Percentiles rank a stretch among this genome's conserved stretches.
Evolutionary conservation across 495 filamentous ascomycete species (phyloP).

Genomic region (Geoglossum glabrum): DNA sequence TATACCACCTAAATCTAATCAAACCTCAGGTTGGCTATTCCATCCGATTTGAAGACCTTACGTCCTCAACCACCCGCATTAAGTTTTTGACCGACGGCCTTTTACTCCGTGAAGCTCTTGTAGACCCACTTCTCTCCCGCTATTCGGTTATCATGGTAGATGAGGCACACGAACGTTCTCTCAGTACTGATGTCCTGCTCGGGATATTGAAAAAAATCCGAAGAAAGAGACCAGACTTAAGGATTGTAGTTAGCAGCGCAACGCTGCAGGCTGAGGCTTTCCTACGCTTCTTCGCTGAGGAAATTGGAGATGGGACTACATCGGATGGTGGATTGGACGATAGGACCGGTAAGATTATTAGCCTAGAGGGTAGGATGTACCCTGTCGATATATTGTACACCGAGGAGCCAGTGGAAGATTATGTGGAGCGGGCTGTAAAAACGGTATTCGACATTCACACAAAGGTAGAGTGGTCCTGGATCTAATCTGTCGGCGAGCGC

Average conservation of each 20-base stretch:
- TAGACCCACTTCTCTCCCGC: conserved; percentile 76
- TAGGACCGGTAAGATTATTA: conserved; percentile 55
- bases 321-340: conserved; percentile 11
- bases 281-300: conserved; percentile 50
- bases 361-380: conserved; percentile 76
- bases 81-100: conserved; percentile 96
- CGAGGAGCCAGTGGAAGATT: conserved; percentile 64
- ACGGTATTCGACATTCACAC: conserved; percentile 86
- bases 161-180: conserved; percentile 87
- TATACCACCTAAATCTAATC: background rate
- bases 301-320: conserved; percentile 19
- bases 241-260: conserved; percentile 85
- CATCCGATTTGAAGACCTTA: conserved; percentile 89
- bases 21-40: conserved; percentile 59
- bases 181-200: conserved; percentile 85
- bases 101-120: conserved; percentile 78
- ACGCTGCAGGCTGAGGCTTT: conserved; percentile 87
- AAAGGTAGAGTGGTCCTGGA: conserved; percentile 31
- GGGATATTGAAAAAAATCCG: conserved; percentile 89
- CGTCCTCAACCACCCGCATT: conserved; percentile 70
- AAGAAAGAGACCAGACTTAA: conserved; percentile 59
- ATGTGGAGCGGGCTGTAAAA: conserved; percentile 67
- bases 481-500: background rate
- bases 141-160: conserved; percentile 99
- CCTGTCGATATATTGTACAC: conserved; percentile 80